A percentile compares a stretch with the other conserved stretches of the same genome.
These are phyloP conservation scores for Dionaea muscipula DNA, from an alignment of 179 eudicot species.

Conservation along the genomic window DNA sequence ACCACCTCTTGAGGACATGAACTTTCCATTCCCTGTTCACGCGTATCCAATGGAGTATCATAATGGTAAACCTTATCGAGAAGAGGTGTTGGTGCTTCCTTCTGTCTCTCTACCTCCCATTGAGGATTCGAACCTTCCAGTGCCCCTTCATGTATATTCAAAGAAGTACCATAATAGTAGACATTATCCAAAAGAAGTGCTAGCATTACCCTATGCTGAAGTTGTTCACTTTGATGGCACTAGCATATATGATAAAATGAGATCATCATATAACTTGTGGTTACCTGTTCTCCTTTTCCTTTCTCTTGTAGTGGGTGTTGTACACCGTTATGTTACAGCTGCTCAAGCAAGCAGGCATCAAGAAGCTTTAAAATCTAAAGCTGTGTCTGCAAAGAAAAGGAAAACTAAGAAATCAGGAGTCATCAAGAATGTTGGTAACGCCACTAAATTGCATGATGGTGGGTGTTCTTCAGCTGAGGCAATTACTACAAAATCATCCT, in stretches of 20 bases:
- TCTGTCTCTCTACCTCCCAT: conserved; percentile 22
- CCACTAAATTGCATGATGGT: conserved; percentile 2
- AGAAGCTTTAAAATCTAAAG: conserved; percentile 25
- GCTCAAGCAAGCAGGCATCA: conserved; percentile 12
- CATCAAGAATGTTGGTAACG: conserved; percentile 15
- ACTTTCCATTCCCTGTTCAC: conserved; percentile 11
- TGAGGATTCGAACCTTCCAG: conserved; percentile 7
- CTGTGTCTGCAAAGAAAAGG: conserved; percentile 34
- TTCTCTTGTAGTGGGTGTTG: conserved; percentile 17
- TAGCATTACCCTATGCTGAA: conserved; percentile 40
- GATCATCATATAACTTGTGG: conserved; percentile 15
- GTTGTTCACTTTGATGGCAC: conserved; percentile 11
- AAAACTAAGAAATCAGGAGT: conserved; percentile 35
- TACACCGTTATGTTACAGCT: conserved; percentile 13
- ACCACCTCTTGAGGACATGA: conserved; percentile 14
- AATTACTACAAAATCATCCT: conserved; percentile 13
- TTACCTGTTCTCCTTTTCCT: conserved; percentile 19
- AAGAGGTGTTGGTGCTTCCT: conserved; percentile 22
- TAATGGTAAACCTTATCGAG: background rate
- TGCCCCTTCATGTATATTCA: conserved; percentile 12
- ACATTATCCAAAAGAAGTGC: conserved; percentile 8
- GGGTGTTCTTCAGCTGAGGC: conserved; percentile 7
- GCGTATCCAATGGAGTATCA: conserved; percentile 14
- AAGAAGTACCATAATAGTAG: conserved; percentile 7
- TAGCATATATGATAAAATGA: conserved; percentile 13